Evolutionary conservation across 352 stramenopile genomes (phyloP), one percentile per base, ranked within the genome.

Genomic region (Pythium oligandrum): DNA sequence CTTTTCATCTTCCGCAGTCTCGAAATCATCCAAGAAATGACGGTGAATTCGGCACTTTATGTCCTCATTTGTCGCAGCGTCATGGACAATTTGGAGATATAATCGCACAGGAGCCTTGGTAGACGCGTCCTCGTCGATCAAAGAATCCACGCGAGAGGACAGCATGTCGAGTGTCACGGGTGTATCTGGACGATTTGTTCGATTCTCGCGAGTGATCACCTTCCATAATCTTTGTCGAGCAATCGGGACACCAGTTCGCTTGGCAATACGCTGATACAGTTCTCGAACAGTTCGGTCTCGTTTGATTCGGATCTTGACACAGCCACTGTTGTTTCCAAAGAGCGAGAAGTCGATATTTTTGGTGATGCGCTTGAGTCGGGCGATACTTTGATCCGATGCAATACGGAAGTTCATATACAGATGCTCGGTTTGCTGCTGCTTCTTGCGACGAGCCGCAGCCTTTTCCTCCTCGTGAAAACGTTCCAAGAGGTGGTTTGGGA

Each of bases 381-480:
- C 52, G 11, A 95, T 68, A 47, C 69, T 90, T 34, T 68, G 61
- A 47, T 95, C 85, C 1, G 85, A 88, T 12, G 78, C 85, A 10
- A 95, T 85, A 10, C 83, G 74, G 35, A 95, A 51, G 9, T 61
- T 85, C 75, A 92, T 88, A 57, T 80, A 93, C 59, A 93, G 62
- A 34, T 95, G 78, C 51, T 93, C 85, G 0, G 79, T 90, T 55
- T 93, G 81, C 34, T 91, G 75, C 1, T 78, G 55, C 44, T 88
- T 87, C 64, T 95, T 95, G 40, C 83, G 75, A 11, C 79, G 64
- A 4, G 73, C 71, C 3, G 57, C 71, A 17, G 72, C 77, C 38
- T 82, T 83, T 50, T 95, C 85, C 57, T 93, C 85, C 53, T 88
- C 82, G 6, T 83, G 76, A 53, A 93, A 95, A 0, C 85, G 75